These are phyloP conservation scores for Plantago coronopus DNA, from an alignment of 305 asterid genomes.

Conservation along the genomic window DNA sequence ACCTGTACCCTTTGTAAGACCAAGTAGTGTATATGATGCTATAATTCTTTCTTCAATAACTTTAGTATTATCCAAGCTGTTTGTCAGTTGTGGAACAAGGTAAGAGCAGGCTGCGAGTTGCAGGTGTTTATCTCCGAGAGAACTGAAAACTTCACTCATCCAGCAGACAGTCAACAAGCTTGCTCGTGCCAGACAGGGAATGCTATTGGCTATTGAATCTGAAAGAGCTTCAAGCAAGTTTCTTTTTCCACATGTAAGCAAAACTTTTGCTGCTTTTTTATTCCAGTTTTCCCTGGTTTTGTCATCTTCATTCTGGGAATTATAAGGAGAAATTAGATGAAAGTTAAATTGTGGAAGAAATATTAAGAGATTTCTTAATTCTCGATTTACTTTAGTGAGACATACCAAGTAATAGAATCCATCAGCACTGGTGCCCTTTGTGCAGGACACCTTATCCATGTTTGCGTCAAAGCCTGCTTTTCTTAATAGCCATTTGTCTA, in stretches of 20 bases:
- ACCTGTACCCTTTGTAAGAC: constrained; percentile 62
- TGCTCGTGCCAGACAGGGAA: constrained; percentile 69
- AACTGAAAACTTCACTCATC: constrained; percentile 48
- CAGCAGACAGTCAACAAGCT: constrained; percentile 68
- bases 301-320: constrained; percentile 49
- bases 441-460: constrained; percentile 21
- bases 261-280: constrained; percentile 42
- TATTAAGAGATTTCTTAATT: neutral
- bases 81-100: constrained; percentile 43
- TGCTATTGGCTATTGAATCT: constrained; percentile 53
- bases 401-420: constrained; percentile 35
- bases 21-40: constrained; percentile 55
- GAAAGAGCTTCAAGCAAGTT: constrained; percentile 53
- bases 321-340: neutral
- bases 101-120: constrained; percentile 42
- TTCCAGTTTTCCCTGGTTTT: constrained; percentile 46
- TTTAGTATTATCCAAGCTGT: constrained; percentile 33
- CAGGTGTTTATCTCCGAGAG: constrained; percentile 36
- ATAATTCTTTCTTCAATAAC: constrained; percentile 61
- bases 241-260: constrained; percentile 42
- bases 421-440: constrained; percentile 11
- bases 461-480: constrained; percentile 46
- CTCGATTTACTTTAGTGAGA: neutral
- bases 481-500: constrained; percentile 59
- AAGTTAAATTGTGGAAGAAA: neutral